Percentiles rank a stretch among this genome's conserved stretches.
phyloP scores from a whole-genome alignment of 202 grass and related monocot species.

The Alloteropsis angusta region DNA sequence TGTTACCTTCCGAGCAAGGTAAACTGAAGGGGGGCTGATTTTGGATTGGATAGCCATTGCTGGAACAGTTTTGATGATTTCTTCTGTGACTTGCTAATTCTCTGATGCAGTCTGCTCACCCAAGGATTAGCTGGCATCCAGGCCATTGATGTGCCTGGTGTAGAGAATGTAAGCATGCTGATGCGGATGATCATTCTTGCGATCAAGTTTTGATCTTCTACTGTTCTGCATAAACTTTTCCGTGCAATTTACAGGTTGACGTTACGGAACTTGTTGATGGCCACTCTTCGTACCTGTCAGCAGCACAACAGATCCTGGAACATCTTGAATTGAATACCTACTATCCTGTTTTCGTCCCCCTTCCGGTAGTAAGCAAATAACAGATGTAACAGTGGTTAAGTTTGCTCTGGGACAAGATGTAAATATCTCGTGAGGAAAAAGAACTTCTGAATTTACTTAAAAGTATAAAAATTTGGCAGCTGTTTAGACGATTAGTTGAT shows the following conservation, averaged over 20 bases:
- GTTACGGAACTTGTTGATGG: slow-evolving; percentile 65
- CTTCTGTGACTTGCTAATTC: neutral
- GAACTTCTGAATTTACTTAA: neutral
- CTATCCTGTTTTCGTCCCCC: slow-evolving; percentile 59
- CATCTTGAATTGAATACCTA: slow-evolving; percentile 79
- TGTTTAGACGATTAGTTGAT: neutral
- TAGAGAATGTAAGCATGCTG: slow-evolving; percentile 61
- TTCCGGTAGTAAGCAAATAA: neutral
- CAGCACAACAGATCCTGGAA: slow-evolving; percentile 45
- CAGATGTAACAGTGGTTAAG: neutral
- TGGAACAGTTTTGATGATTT: neutral
- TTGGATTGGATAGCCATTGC: neutral
- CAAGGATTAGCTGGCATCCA: slow-evolving; percentile 98
- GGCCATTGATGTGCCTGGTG: slow-evolving; percentile 68
- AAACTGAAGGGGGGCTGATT: neutral
- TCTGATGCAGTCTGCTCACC: slow-evolving; percentile 53
- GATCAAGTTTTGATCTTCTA: neutral
- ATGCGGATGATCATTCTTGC: neutral
- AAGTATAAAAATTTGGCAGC: neutral
- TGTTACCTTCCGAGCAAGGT: slow-evolving; percentile 93
- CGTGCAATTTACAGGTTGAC: slow-evolving; percentile 48
- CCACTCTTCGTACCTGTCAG: slow-evolving; percentile 69
- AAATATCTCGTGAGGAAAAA: neutral
- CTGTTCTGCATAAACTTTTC: neutral
- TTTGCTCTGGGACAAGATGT: neutral